Evolutionary conservation across 257 asterid genomes (phyloP).

Genomic region (Jaltomata sinuosa): DNA sequence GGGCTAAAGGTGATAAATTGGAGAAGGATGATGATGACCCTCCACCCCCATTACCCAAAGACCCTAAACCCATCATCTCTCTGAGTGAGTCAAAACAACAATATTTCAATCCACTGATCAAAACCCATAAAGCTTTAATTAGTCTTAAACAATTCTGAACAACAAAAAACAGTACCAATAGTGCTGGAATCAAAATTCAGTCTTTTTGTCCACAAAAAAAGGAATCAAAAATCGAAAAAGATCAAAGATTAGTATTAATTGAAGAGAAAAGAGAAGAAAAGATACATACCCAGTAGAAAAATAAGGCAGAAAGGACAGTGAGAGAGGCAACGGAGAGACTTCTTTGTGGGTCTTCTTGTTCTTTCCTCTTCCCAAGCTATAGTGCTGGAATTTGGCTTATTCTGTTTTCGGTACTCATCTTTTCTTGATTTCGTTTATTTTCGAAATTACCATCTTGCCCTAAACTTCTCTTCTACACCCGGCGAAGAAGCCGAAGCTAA

Average conservation of each 20-base stretch:
- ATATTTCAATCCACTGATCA: conserved; percentile 20
- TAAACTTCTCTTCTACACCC: neutral
- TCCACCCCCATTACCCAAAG: conserved; percentile 60
- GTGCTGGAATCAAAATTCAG: neutral
- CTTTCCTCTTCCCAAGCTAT: neutral
- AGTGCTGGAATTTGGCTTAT: neutral
- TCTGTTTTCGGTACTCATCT: neutral
- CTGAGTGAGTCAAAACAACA: conserved; percentile 6
- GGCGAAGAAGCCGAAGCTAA: neutral
- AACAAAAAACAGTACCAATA: neutral
- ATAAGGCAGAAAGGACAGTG: neutral
- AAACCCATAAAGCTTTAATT: conserved; percentile 6
- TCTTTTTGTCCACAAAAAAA: neutral
- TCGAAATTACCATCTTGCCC: neutral
- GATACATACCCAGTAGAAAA: neutral
- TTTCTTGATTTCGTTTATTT: neutral
- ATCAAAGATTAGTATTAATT: neutral
- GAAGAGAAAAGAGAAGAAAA: neutral
- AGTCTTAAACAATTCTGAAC: neutral
- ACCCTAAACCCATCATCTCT: conserved; percentile 65
- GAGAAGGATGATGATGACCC: conserved; percentile 55
- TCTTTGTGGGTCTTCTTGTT: neutral
- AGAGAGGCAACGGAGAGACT: neutral
- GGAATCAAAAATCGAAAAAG: neutral
- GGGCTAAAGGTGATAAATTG: conserved; percentile 84